Conservation (phyloP, 352 stramenopile genomes). For the Phytophthora pistaciae region DNA sequence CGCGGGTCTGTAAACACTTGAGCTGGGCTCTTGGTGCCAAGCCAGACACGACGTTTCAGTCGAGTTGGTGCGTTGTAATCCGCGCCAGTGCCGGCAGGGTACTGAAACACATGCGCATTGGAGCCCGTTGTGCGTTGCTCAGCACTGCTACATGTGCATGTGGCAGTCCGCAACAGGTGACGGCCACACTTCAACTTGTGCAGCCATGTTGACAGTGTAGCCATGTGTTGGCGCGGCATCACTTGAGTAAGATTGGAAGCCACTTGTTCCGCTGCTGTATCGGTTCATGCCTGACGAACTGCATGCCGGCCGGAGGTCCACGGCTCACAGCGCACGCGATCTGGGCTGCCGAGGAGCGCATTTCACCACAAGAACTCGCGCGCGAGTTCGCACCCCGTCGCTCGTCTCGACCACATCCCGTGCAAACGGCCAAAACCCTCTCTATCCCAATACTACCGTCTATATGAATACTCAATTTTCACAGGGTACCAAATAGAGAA, state of each 20-base stretch:
- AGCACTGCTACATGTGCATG: not conserved
- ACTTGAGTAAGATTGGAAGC: not conserved
- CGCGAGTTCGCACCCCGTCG: conserved; percentile 4
- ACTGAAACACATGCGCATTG: not conserved
- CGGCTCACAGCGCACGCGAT: not conserved
- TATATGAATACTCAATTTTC: not conserved
- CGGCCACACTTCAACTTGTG: not conserved
- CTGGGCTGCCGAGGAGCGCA: not conserved
- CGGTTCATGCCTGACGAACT: not conserved
- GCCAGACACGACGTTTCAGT: not conserved
- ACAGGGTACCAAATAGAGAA: not conserved
- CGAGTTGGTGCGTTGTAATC: not conserved
- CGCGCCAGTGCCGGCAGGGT: too few relatives aligned
- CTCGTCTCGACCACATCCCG: conserved; percentile 9
- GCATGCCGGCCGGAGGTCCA: not conserved
- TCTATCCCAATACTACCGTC: not conserved
- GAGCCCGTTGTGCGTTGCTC: not conserved
- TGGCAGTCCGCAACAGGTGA: not conserved
- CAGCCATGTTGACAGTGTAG: not conserved
- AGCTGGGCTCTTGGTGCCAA: not conserved
- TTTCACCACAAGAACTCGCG: conserved; percentile 11
- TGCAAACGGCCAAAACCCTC: not conserved
- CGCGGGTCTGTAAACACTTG: not conserved
- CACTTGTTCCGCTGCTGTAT: not conserved
- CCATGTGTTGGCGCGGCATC: not conserved